A percentile compares a stretch with the other conserved stretches of the same genome.
Evolutionary conservation across 495 filamentous ascomycete species (phyloP).

Genomic region (Amniculicola lignicola): DNA sequence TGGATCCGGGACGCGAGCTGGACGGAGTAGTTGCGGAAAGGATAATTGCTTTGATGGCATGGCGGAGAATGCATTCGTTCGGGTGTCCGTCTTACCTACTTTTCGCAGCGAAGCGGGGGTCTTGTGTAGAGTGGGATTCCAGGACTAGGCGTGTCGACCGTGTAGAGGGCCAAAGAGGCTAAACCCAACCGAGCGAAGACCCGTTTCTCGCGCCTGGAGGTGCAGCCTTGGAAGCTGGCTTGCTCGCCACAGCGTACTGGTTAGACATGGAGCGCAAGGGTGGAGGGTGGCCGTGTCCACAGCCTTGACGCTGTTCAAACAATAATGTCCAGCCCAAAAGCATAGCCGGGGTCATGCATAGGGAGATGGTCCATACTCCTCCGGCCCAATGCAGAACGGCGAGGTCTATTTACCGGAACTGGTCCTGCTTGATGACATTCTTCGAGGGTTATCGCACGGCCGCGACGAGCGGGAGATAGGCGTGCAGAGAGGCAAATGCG

Average conservation of each 20-base stretch:
- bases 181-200: conserved; percentile 7
- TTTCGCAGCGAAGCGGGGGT: conserved; percentile 18
- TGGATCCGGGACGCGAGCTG: conserved; percentile 21
- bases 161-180: conserved; percentile 12
- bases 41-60: conserved; percentile 24
- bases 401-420: conserved; percentile 18
- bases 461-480: not conserved
- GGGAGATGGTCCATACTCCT: conserved; percentile 13
- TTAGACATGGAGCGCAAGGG: conserved; percentile 14
- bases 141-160: too few relatives aligned
- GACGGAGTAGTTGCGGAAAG: not conserved
- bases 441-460: not conserved
- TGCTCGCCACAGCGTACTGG: conserved; percentile 30
- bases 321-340: not conserved
- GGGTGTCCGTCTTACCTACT: conserved; percentile 22
- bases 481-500: conserved; percentile 2
- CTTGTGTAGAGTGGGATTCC: conserved; percentile 8
- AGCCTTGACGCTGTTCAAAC: conserved; percentile 32
- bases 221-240: not conserved
- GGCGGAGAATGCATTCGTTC: conserved; percentile 8
- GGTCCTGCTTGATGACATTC: not conserved
- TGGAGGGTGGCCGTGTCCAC: conserved; percentile 24
- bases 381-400: conserved; percentile 4
- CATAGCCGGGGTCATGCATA: conserved; percentile 11
- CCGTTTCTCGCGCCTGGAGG: not conserved